Evolutionary conservation across 1,139 yeast species (phyloP), one percentile per base, ranked within the genome.

Genomic region (Yamadazyma taylorii): DNA sequence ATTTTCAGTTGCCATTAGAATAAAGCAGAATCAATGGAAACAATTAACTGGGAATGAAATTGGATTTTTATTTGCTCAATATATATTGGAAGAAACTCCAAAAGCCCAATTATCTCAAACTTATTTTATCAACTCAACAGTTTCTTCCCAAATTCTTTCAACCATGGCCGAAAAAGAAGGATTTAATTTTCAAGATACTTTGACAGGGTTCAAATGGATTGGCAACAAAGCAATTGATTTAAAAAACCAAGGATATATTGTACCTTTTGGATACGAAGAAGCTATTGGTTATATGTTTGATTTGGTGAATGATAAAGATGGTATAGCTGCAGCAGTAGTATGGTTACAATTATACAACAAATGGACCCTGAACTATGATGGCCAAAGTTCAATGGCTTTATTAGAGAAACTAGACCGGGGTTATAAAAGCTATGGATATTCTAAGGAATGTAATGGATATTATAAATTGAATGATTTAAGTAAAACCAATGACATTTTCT

Each of bases 201-300:
- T 92, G 37, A 92, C 97, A 1, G 97, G 98, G 1, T 92, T 92
- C 67, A 92, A 92, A 61, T 92, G 98, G 98, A 85, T 92, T 35
- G 98, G 97, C 3, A 92, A 92, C 57, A 76, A 80, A 45, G 95
- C 96, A 1, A 78, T 84, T 25, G 86, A 82, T 17, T 66, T 86
- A 40, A 88, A 84, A 46, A 48, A 56, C 0, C 60, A 75, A 29
- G 96, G 95, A 0, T 79, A 56, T 50, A 50, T 38, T 5, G 96
- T 90, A 2, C 95, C 96, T 0, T 88, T 89, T 66, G 97, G 87
- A 0, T 92, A 77, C 55, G 98, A 92, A 58, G 98, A 92, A 55
- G 97, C 97, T 4, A 85, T 92, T 49, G 98, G 98, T 3, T 92
- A 80, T 63, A 88, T 92, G 97, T 87, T 89, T 52, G 67, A 78